Evolutionary conservation across 768 basidiomycete genomes (phyloP).

Genomic region (Leccinum longicurvipes): DNA sequence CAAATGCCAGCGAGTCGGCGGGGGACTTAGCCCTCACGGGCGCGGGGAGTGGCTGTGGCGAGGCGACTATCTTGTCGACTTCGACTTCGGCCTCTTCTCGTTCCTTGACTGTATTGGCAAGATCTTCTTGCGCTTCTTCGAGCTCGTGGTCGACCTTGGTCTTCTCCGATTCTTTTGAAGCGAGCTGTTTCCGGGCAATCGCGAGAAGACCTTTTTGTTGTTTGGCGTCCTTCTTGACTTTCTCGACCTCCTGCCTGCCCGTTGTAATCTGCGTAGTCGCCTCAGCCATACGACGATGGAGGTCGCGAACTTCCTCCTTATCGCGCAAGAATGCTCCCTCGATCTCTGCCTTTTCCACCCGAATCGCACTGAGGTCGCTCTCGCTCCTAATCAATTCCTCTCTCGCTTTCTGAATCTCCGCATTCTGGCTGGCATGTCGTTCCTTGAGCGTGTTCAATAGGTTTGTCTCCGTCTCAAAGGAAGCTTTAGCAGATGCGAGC

Average conservation of each 20-base stretch:
- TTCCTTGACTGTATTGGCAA: constrained; percentile 50
- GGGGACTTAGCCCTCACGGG: constrained; percentile 38
- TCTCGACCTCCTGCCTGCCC: constrained; percentile 77
- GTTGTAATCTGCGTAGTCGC: constrained; percentile 67
- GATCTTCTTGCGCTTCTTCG: constrained; percentile 58
- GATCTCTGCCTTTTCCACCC: constrained; percentile 88
- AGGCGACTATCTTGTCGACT: constrained; percentile 33
- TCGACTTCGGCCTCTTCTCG: constrained; percentile 53
- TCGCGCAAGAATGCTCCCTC: constrained; percentile 84
- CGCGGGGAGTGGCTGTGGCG: constrained; percentile 11
- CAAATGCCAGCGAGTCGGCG: constrained; percentile 49
- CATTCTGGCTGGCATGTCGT: constrained; percentile 60
- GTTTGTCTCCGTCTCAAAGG: constrained; percentile 82
- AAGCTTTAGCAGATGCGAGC: constrained; percentile 75
- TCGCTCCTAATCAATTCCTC: constrained; percentile 86
- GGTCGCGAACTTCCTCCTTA: constrained; percentile 88
- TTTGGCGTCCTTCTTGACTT: constrained; percentile 87
- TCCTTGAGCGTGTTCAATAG: constrained; percentile 66
- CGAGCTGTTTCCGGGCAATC: constrained; percentile 92
- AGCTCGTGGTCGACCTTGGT: constrained; percentile 70
- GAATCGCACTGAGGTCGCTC: constrained; percentile 85
- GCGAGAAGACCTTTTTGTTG: constrained; percentile 95
- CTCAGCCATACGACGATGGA: constrained; percentile 83
- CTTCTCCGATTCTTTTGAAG: constrained; percentile 75
- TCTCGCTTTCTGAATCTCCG: constrained; percentile 66